Evolutionary conservation across 345 rosid genomes (phyloP).

Genomic region (Litchi chinensis): DNA sequence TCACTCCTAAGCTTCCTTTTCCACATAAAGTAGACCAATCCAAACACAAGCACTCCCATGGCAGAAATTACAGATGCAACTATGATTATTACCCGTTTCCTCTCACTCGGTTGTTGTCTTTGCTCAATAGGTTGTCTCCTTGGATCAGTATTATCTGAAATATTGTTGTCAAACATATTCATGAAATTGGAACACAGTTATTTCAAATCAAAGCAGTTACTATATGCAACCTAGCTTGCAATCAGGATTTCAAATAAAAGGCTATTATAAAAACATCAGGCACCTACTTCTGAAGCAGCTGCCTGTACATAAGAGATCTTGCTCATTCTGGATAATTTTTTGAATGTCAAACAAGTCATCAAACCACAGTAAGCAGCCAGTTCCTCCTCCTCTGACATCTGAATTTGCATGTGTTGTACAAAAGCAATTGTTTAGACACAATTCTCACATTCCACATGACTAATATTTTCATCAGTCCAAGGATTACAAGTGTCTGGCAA

Average conservation of each 20-base stretch:
- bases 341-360: constrained; percentile 19
- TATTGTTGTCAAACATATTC: neutral
- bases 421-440: constrained; percentile 25
- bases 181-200: too few species aligned
- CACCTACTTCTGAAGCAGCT: constrained; percentile 30
- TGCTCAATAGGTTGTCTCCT: neutral
- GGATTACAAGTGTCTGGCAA: too few species aligned
- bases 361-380: constrained; percentile 32
- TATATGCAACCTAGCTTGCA: too few species aligned
- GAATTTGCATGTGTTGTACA: constrained; percentile 30
- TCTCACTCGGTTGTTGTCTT: neutral
- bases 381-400: constrained; percentile 19
- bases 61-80: neutral
- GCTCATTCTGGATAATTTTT: neutral
- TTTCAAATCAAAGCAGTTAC: too few species aligned
- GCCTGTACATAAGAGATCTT: constrained; percentile 22
- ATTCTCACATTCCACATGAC: constrained; percentile 14
- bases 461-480: neutral
- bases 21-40: neutral
- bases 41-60: neutral
- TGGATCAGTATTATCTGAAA: neutral
- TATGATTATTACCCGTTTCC: neutral
- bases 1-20: neutral
- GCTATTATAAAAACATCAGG: neutral
- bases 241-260: neutral